Evolutionary conservation across 2,329 filamentous ascomycete genomes (phyloP), one percentile per base, ranked within the genome.

Genomic region (Hypoxylon sp.): DNA sequence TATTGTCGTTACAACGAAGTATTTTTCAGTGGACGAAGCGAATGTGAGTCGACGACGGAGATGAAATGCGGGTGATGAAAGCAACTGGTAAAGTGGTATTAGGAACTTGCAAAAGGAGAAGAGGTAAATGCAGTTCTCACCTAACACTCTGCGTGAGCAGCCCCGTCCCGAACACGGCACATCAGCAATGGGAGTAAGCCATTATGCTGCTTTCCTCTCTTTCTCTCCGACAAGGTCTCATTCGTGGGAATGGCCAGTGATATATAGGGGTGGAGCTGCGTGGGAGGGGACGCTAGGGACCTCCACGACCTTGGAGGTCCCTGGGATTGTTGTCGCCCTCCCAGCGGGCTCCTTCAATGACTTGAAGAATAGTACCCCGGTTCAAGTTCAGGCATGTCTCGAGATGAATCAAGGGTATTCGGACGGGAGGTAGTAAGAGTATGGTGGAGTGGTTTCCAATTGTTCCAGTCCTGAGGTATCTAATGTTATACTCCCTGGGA

Each of bases 221-320:
- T 39, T n/a, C 52, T 47, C 37, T 41, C 37, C 3, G 37, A 41
- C 37, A 21, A 11, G 8, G 37, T 19, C 16, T 16, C 19, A 6
- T n/a, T 12, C n/a, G n/a, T 34, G 11, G 9, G 30, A 34, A 11
- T n/a, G 37, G n/a, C 37, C 8, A 3, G 16, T 57, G 23, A 64
- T 46, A 30, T 60, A 60, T 19, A 65, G 8, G 14, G 62, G 62
- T 2, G 62, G 62, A 0, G 56, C 62, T 0, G 62, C 56, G 3
- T 65, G 50, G 1, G 56, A 65, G 12, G 23, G 16, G 7, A 30
- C 50, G n/a, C 11, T 27, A 45, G 52, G 19, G 46, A 52, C 6
- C 60, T 62, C 25, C 14, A 54, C n/a, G 23, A 12, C 48, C 32
- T 53, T 46, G 30, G 50, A 30, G 37, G 61, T 68, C 47, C 34